phyloP scores from a whole-genome alignment of 805 yeast species.

The Cyberlindnera japonica region DNA sequence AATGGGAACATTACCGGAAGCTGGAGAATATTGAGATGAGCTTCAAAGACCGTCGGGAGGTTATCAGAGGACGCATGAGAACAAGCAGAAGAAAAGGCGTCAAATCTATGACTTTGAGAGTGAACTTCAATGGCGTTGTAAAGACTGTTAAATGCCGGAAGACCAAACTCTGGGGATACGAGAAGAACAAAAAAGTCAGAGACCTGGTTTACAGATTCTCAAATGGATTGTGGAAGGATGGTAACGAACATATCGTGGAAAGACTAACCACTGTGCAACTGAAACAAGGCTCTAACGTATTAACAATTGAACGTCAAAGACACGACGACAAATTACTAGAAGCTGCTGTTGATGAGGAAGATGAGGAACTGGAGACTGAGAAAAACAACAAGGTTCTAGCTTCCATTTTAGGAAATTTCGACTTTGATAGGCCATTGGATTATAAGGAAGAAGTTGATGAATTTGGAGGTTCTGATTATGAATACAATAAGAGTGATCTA shows the following conservation, averaged over 20 bases:
- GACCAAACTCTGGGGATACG: slow-evolving; percentile 88
- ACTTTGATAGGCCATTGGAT: slow-evolving; percentile 50
- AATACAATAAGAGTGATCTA: slow-evolving; percentile 39
- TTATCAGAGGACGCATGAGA: slow-evolving; percentile 60
- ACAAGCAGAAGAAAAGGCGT: slow-evolving; percentile 48
- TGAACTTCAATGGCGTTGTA: slow-evolving; percentile 52
- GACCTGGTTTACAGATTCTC: slow-evolving; percentile 63
- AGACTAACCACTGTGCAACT: slow-evolving; percentile 30
- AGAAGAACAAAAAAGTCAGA: slow-evolving; percentile 55
- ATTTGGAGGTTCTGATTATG: slow-evolving; percentile 41
- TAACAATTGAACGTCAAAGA: slow-evolving; percentile 16
- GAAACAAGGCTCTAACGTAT: slow-evolving; percentile 17
- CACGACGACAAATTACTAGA: slow-evolving; percentile 18
- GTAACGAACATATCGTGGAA: slow-evolving; percentile 76
- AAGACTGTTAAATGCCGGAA: slow-evolving; percentile 60
- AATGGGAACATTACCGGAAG: slow-evolving; percentile 36
- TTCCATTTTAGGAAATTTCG: slow-evolving; percentile 42
- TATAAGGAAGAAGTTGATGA: slow-evolving; percentile 39
- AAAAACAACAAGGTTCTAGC: slow-evolving; percentile 46
- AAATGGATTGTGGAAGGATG: slow-evolving; percentile 75
- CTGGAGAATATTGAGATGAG: slow-evolving; percentile 33
- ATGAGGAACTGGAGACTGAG: slow-evolving; percentile 37
- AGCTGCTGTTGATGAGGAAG: slow-evolving; percentile 33
- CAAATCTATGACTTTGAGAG: slow-evolving; percentile 58
- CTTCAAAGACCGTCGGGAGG: slow-evolving; percentile 42